Base-by-base conservation (phyloP, 2,329 filamentous ascomycete species). In the Penicillium concentricum region DNA sequence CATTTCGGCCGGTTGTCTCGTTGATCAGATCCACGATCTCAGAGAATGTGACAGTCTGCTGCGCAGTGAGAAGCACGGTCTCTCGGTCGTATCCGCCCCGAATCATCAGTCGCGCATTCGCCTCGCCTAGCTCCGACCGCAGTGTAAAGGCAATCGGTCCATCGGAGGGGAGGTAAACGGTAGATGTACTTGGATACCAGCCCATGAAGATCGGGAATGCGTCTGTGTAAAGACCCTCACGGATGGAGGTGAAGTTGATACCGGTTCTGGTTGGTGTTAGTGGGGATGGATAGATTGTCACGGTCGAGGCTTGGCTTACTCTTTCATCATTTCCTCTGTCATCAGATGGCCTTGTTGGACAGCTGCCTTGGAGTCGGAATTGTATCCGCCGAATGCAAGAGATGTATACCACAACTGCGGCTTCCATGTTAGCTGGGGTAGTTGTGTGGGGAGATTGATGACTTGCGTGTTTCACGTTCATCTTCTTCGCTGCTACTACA, bases 341-440 rank as follows among this genome's bases (percentile, higher is more conserved):
- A 78, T 76, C 35, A 86, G 74, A 67, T 87, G 85, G 15, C 82
- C 82, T 59, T 81, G 79, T 78, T 86, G 84, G 28, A 87, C 81
- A 37, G 77, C 77, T 0, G 82, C 80, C 46, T 71, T 70, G 30
- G 72, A 72, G 35, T 76, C 65, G 15, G 74, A 72, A 9, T 54
- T 43, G 9, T 73, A 66, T 2, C 81, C 80, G 1, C 78, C 84
- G 64, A 86, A 86, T 4, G 79, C 84, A 2, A 87, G 78, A 16
- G 82, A 85, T 6, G 82, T 82, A 72, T 87, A 87, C 71, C 82
- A 83, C 3, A 74, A 67, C 73, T 75, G 39, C 13, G 15, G 85
- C 79, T 24, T 76, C 74, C 0, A 80, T 78, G 48, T 70, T 68
- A 45, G 70, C 69, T 32, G 73, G 3, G 49, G 41, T 26, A 63